Percentiles rank a stretch among this genome's conserved stretches.
phyloP scores from a whole-genome alignment of 306 rosid species.

The Alnus glutinosa region DNA sequence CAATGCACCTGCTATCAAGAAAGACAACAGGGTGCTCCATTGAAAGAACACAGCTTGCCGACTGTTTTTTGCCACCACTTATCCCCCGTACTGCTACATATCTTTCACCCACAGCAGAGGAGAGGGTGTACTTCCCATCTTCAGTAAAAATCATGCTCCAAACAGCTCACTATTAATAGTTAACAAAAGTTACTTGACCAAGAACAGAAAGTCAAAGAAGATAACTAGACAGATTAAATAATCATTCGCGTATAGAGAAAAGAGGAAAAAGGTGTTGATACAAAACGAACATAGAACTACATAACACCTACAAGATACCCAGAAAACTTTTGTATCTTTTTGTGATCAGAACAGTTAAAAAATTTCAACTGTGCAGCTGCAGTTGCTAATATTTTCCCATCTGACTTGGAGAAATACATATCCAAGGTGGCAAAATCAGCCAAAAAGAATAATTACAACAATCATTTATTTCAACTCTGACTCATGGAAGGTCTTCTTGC shows the following conservation, averaged over 20 bases:
- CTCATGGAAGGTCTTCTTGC: conserved; percentile 28
- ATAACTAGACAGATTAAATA: not conserved
- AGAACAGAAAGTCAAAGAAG: conserved; percentile 15
- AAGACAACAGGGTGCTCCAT: conserved; percentile 94
- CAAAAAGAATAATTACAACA: conserved; percentile 19
- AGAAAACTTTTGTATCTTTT: conserved; percentile 76
- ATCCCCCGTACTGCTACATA: conserved; percentile 77
- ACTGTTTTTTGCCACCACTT: conserved; percentile 65
- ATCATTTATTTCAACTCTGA: conserved; percentile 26
- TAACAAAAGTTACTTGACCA: conserved; percentile 29
- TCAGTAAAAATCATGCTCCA: conserved; percentile 81
- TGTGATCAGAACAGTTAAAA: conserved; percentile 58
- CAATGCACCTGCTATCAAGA: conserved; percentile 64
- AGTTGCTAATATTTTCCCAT: conserved; percentile 81
- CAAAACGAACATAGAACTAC: conserved; percentile 1
- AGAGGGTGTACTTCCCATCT: conserved; percentile 73
- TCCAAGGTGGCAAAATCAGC: conserved; percentile 31
- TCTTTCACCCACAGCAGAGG: conserved; percentile 90
- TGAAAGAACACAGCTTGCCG: conserved; percentile 79
- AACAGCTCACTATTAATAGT: conserved; percentile 68
- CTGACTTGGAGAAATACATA: conserved; percentile 41
- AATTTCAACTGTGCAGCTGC: conserved; percentile 84
- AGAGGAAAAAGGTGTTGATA: conserved; percentile 5
- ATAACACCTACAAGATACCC: conserved; percentile 93
- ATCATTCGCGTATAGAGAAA: conserved; percentile 9